Conservation (phyloP, 23 red algal species). For the Chondrus crispus region DNA sequence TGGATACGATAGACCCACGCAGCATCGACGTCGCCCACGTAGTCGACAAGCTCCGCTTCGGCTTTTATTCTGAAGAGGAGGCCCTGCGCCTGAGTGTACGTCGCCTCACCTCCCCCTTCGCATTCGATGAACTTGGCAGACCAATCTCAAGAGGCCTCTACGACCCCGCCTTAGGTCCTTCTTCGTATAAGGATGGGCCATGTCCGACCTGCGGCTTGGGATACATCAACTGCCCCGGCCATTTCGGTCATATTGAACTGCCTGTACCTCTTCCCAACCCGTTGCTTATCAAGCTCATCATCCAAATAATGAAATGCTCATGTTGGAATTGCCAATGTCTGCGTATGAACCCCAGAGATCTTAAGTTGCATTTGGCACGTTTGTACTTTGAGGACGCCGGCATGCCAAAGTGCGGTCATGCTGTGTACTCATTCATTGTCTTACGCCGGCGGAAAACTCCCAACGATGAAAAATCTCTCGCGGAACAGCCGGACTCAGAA, state of each 20-base stretch:
- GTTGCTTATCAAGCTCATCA: conserved; percentile 46
- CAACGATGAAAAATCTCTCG: background rate
- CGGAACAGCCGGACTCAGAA: background rate
- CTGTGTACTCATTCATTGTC: background rate
- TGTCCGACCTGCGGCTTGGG: conserved; percentile 87
- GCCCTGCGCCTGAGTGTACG: conserved; percentile 43
- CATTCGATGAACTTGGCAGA: conserved; percentile 86
- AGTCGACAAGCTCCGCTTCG: conserved; percentile 46
- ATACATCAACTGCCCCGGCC: conserved; percentile 87
- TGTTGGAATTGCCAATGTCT: conserved; percentile 86
- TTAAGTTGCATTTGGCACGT: conserved; percentile 33
- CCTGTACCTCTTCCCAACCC: conserved; percentile 80
- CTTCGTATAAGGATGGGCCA: conserved; percentile 26
- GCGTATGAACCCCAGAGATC: conserved; percentile 24
- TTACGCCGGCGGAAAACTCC: background rate
- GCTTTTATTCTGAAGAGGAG: conserved; percentile 56
- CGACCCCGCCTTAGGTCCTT: conserved; percentile 81
- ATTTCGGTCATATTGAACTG: conserved; percentile 94
- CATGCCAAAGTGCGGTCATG: background rate
- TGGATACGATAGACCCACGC: conserved; percentile 39
- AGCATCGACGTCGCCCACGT: conserved; percentile 39
- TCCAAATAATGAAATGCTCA: conserved; percentile 58
- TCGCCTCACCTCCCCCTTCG: conserved; percentile 42
- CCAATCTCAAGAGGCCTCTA: conserved; percentile 80
- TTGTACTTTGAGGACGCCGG: conserved; percentile 56